Evolutionary conservation across 345 rosid genomes (phyloP), one percentile per base, ranked within the genome.

Genomic region (Sonneratia alba): DNA sequence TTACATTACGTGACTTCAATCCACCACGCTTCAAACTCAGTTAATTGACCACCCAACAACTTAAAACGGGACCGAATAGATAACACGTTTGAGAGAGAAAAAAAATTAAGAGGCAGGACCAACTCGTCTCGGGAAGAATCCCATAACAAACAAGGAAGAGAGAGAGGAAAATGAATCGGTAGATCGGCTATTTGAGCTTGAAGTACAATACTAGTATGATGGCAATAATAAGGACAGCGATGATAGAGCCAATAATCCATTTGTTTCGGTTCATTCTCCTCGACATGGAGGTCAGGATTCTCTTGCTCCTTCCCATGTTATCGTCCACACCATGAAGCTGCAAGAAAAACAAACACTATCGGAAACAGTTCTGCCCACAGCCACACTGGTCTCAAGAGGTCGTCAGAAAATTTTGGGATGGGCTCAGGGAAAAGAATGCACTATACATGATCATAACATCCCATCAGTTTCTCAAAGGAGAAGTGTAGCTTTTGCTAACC

Each of bases 271-370:
- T 84, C 93, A 92, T 88, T 79, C 97, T 89, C 85, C 90, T 88
- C 7, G 97, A 74, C 79, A 92, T 91, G 73, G 72, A 70, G 43
- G 88, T 83, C 88, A 96, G 76, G 71, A 91, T 82, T 82, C 75
- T 89, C 93, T 91, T 96, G 76, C 98, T 96, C 85, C 85, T 91
- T 63, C 95, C 91, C 3, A 92, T 37, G 78, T 89, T 92, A 73
- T 87, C 93, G 57, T 91, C 97, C 73, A 96, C 99, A 73, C 98
- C 99, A 69, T 89, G 87, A 69, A 91, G 89, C 98, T 96, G 86
- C 76, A 53, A 66, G 40, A 68, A 62, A 32, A 62, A 62, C 1
- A 11, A 34, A 62, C 6, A 7, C 7, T 62, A 24, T 62, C 1
- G 19, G 38, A 34, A 59, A 62, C 37, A 62, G 9, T 7, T 62